Evolutionary conservation across 257 asterid species (phyloP), one percentile per base, ranked within the genome.

Genomic region (Forsythia suspensa): DNA sequence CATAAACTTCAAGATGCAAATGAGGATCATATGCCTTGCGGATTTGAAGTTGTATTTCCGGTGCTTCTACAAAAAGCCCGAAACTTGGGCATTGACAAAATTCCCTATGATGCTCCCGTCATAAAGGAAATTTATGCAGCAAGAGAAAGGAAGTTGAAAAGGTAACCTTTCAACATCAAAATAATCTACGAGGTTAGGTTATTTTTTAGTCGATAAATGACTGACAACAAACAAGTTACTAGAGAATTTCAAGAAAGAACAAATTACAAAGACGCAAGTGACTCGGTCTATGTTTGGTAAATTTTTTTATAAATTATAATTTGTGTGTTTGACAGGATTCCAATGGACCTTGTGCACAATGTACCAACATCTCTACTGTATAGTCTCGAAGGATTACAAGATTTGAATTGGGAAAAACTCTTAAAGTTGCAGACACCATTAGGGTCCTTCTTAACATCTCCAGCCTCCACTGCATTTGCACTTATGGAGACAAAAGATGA

Each of bases 381-480:
- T 57, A 88, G 85, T 68, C 81, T 90, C 72, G 92, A 90, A 88
- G 91, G 90, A 41, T 18, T 85, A 8, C 80, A 81, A 2, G 83
- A 83, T 16, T 69, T 85, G 74, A 85, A 88, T 8, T 90, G 95
- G 95, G 73, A 84, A 24, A 90, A 84, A 57, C 80, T 90, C 12
- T 70, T 90, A 10, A 88, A 87, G 37, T 76, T 91, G 18, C 89
- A 85, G 37, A 65, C 88, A 20, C 38, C 75, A 3, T 85, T 85
- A 69, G 93, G 96, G 29, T 87, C 92, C 11, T 87, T 91, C 77
- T 87, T 87, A 77, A 83, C 86, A 4, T 90, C 93, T n/a, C 89
- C 89, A 9, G 81, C 92, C 3, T 80, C 93, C 3, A 89, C 93
- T 10, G 96, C 96, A 42, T 85, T 79, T 57, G 96, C 92, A 0